Base-by-base conservation (phyloP, 352 stramenopile genomes). In the Pythium apleroticum region DNA sequence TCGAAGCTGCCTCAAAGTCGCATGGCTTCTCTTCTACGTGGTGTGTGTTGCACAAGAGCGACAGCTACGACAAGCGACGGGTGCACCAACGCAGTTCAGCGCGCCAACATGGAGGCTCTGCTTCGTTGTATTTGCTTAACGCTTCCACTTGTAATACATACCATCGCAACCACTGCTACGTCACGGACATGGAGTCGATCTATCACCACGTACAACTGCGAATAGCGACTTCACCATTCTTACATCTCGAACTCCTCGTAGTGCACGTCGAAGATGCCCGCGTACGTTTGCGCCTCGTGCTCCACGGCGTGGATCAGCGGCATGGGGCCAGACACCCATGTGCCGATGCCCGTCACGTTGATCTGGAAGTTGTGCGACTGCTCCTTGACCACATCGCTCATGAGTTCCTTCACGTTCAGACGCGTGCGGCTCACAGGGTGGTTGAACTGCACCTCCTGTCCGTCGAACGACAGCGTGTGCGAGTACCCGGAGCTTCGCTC, bases 201-300 rank as follows among this genome's bases (percentile, higher is more conserved):
- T 33, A 33, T n/a, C n/a, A n/a, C 30, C 10, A 33, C 30, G 30
- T 33, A 33, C 30, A 33, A 33, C 30, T 33, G 30, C 30, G 30
- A 33, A 33, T 33, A 33, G 30, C 30, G 10, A 33, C 30, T 33
- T 33, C 30, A 9, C 30, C 30, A 9, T 41, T n/a, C 74, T 73
- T 95, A 95, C 84, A 95, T 89, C 65, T 95, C 84, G 78, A 95
- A 95, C 71, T 91, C 80, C 65, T 95, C 86, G 71, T 81, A 93
- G 75, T 95, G 86, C 37, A 95, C 85, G 76, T 95, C 86, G 62
- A 93, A 95, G 71, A 93, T 93, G 59, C 86, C 85, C 19, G 85
- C 85, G 59, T 89, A 95, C 50, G 77, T 88, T 55, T 77, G 76
- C 22, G 83, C 79, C 65, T 93, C 84, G 4, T 73, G 79, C 68